Base-by-base conservation (phyloP, 2,329 filamentous ascomycete species). In the Fusarium poae region DNA sequence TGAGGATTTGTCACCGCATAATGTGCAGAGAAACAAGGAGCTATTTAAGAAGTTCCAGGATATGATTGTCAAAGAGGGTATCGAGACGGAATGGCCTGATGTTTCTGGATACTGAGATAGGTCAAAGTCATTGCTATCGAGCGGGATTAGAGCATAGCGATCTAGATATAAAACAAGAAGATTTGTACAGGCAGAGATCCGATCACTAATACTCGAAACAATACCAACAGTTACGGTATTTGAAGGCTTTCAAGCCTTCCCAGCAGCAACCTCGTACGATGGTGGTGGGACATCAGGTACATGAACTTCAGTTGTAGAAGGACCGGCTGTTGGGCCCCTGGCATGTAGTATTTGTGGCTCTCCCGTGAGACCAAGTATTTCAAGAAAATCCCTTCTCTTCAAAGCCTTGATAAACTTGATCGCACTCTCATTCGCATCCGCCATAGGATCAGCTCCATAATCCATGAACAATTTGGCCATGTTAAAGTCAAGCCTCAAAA, bases 61-160 rank as follows among this genome's bases (percentile, higher is more conserved):
- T 1, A 20, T 71, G 13, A 52, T 71, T 3, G 3, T 68, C 6
- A 57, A 46, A 8, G 68, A 71, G n/a, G 67, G 68, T 0, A n/a
- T 71, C 32, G 67, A 70, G 23, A 70, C 51, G 4, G 57, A 53
- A 12, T 70, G 67, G 67, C 67, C 67, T 15, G 66, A 70, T 45
- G 39, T 70, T 3, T 64, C 57, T 11, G 62, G 67, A 0, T 70
- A 70, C n/a, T 70, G 16, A 45, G 29, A 12, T 16, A 3, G 4
- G 9, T 8, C 2, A 13, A 8, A 21, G 43, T 20, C 11, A 12
- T 6, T 20, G 5, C 20, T 4, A 12, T 44, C 8, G 9, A 6
- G n/a, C 6, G 13, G 13, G 18, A 13, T 16, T n/a, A 5, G 32
- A 27, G 18, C 3, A 8, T 23, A 42, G 39, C 16, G 40, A 25